Conservation (phyloP, 768 basidiomycete species). For the Podaxis sp. region DNA sequence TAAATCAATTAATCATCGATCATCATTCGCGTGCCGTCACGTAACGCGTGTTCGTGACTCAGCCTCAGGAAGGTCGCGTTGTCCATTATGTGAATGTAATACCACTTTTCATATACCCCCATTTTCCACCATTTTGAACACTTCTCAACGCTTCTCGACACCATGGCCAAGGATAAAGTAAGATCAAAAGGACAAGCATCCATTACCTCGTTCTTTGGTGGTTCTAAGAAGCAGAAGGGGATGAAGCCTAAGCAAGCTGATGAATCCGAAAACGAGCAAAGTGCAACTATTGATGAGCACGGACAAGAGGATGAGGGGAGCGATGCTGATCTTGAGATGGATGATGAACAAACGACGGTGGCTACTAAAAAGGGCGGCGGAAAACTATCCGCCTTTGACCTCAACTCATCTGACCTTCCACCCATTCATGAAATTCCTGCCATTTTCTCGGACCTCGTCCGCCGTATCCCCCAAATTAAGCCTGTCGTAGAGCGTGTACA, state of each 20-base stretch:
- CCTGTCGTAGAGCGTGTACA: slow-evolving; percentile 59
- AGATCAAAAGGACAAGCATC: slow-evolving; percentile 45
- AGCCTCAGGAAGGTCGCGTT: not conserved
- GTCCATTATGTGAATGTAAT: not conserved
- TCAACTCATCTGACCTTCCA: slow-evolving; percentile 65
- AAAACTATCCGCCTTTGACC: slow-evolving; percentile 32
- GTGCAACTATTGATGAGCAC: slow-evolving; percentile 21
- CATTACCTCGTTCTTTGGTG: slow-evolving; percentile 51
- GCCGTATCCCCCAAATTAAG: slow-evolving; percentile 60
- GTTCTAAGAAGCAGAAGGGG: slow-evolving; percentile 25
- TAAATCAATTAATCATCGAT: not conserved
- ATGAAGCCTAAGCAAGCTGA: slow-evolving; percentile 19
- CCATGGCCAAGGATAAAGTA: slow-evolving; percentile 48
- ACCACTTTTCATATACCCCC: slow-evolving; percentile 8
- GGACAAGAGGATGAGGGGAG: slow-evolving; percentile 23
- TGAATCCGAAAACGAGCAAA: slow-evolving; percentile 21
- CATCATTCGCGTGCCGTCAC: slow-evolving; percentile 6
- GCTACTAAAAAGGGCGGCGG: slow-evolving; percentile 26
- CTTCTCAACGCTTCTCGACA: slow-evolving; percentile 10
- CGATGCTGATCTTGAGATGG: slow-evolving; percentile 30
- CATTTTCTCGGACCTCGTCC: slow-evolving; percentile 75
- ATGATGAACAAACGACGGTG: slow-evolving; percentile 20
- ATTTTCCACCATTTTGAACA: slow-evolving; percentile 15
- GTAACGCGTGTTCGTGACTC: slow-evolving; percentile 5
- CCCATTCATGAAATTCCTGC: slow-evolving; percentile 68